Evolutionary conservation across 768 basidiomycete species (phyloP).

Genomic region (Sistotremastrum suecicum): DNA sequence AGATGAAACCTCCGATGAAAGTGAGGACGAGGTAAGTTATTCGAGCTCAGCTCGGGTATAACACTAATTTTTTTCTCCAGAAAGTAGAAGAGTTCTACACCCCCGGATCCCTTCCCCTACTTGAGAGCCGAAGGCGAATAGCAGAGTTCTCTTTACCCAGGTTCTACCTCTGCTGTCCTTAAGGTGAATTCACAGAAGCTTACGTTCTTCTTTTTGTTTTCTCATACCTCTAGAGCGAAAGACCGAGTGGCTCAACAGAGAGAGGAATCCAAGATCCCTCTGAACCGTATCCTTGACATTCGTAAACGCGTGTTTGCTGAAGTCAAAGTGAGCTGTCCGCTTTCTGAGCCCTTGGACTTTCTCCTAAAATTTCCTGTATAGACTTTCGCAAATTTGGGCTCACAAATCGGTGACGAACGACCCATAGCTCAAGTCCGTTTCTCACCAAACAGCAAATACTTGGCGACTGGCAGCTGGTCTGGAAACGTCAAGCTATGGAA

Average conservation of each 20-base stretch:
- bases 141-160: slow-evolving; percentile 93
- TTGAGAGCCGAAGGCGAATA: slow-evolving; percentile 71
- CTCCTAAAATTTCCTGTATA: slow-evolving; percentile 15
- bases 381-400: slow-evolving; percentile 88
- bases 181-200: slow-evolving; percentile 54
- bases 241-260: slow-evolving; percentile 86
- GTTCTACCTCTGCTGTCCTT: slow-evolving; percentile 59
- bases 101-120: slow-evolving; percentile 73
- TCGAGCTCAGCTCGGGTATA: not conserved
- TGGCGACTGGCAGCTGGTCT: slow-evolving; percentile 94
- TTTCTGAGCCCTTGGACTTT: not conserved
- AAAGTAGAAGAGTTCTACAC: slow-evolving; percentile 95
- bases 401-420: slow-evolving; percentile 95
- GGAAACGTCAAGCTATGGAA: slow-evolving; percentile 94
- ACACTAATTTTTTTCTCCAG: slow-evolving; percentile 3
- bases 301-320: slow-evolving; percentile 82
- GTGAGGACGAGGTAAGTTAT: slow-evolving; percentile 58
- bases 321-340: slow-evolving; percentile 54
- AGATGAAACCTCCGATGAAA: slow-evolving; percentile 51
- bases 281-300: slow-evolving; percentile 81
- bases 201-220: slow-evolving; percentile 29
- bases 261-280: slow-evolving; percentile 74
- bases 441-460: slow-evolving; percentile 75
- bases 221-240: slow-evolving; percentile 72
- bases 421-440: slow-evolving; percentile 91